Evolutionary conservation across 2,329 filamentous ascomycete species (phyloP), one percentile per base, ranked within the genome.

Genomic region (Botrytis elliptica): DNA sequence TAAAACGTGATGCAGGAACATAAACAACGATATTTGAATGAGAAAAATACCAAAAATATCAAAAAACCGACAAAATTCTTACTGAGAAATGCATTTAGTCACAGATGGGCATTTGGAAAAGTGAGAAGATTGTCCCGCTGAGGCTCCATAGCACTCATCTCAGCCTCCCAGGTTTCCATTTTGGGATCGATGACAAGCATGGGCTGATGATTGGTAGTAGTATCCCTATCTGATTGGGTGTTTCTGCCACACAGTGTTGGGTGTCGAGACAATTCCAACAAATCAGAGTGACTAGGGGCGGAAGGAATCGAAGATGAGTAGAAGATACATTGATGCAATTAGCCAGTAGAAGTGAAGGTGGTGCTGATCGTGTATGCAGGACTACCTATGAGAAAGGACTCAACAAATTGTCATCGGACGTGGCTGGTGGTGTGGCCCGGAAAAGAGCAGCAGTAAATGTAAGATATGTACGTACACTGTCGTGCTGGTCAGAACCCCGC

Each of bases 141-240:
- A 63, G 44, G 29, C 64, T 72, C 69, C 72, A 63, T 60, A 52
- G 57, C 65, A 52, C 62, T 40, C 29, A 71, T 70, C 66, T 75
- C 73, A 75, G 74, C 74, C 73, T 75, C 67, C 67, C 62, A 29
- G 46, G 44, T 52, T 73, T 64, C 73, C 73, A 71, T 71, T 71
- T 73, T 71, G 55, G 74, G 66, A 40, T 20, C 14, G 22, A 60
- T 60, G 33, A 42, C 59, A 33, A 33, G 46, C 70, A 67, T 72
- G 22, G 62, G 36, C 36, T 46, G 38, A 38, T 59, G 22, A 33
- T 72, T 46, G 36, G 33, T 38, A 49, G 46, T 38, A 12, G 20
- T 10, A 57, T 42, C 9, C n/a, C 18, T 60, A 16, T 60, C 71
- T 52, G 63, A 72, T 68, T 60, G 71, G 63, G 25, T 57, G 10